Evolutionary conservation across 805 yeast genomes (phyloP), one percentile per base, ranked within the genome.

Genomic region (Komagataella pseudopastoris): DNA sequence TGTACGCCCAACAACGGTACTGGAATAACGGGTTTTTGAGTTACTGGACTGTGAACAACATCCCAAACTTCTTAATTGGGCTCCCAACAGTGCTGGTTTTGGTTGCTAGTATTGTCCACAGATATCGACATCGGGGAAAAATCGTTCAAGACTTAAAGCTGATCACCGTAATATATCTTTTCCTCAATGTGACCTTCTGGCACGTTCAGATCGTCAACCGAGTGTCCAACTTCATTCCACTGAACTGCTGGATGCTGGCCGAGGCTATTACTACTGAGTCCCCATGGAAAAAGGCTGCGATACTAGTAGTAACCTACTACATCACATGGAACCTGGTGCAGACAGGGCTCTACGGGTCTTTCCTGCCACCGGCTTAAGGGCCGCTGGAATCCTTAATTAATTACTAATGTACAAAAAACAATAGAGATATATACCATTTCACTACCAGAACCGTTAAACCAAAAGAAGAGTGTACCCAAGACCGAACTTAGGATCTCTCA

Each of bases 141-240:
- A 68, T 50, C 51, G 60, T 65, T 17, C 58, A 59, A 48, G 76
- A 81, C 1, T 56, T 78, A 7, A 60, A 75, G 18, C 48, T 70
- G 6, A 68, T 78, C 44, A 73, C 76, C 53, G 51, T 60, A 3
- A 55, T 74, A 0, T 72, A 81, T 55, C 49, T 82, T 2, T 49
- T 78, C 4, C 68, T 85, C 4, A 78, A 81, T 5, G 23, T 79
- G 1, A 68, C 80, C 39, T 68, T 80, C 50, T 87, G 93, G 78
- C 90, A 91, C 63, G 86, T 84, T 44, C 99, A 91, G 64, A 88
- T 90, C 43, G 71, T 91, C 52, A 88, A 85, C 45, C 72, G 99
- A 51, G 76, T 90, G 4, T 77, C 84, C 8, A 76, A 91, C 5
- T 87, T 88, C 61, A 63, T 86, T 39, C 97, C 97, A 0, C 60